phyloP scores from a whole-genome alignment of 2,329 filamentous ascomycete genomes.

The Colletotrichum kahawae region DNA sequence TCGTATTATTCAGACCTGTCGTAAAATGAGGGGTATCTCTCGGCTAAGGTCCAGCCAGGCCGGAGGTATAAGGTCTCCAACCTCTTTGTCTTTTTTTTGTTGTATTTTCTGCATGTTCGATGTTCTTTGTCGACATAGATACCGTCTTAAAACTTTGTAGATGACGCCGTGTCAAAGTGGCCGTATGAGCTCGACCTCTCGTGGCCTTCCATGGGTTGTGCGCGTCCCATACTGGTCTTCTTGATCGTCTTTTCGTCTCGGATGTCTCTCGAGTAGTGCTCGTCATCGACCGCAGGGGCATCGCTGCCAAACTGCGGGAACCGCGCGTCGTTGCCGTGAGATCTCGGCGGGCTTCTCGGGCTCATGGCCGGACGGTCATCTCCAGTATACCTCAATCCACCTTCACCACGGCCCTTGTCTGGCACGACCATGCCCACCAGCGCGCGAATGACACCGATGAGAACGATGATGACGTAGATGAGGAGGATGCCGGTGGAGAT shows the following conservation, averaged over 20 bases:
- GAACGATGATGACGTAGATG: constrained; percentile 77
- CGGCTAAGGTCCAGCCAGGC: constrained; percentile 23
- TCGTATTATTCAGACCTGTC: constrained; percentile 15
- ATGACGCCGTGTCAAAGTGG: constrained; percentile 31
- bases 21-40: constrained; percentile 24
- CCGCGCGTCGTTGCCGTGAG: constrained; percentile 8
- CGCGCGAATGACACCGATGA: constrained; percentile 75
- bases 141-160: constrained; percentile 11
- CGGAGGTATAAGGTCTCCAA: constrained; percentile 15
- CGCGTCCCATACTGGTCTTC: constrained; percentile 23
- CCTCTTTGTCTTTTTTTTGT: background rate
- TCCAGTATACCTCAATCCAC: constrained; percentile 50
- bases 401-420: constrained; percentile 66
- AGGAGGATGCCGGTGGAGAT: constrained; percentile 78
- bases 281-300: constrained; percentile 19
- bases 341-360: constrained; percentile 27
- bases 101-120: background rate
- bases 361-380: constrained; percentile 32
- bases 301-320: constrained; percentile 22
- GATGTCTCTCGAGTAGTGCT: constrained; percentile 21
- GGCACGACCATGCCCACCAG: constrained; percentile 63
- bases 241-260: constrained; percentile 32
- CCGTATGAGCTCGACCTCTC: constrained; percentile 41
- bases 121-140: background rate
- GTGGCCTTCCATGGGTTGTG: constrained; percentile 31